Evolutionary conservation across 1,284 basidiomycete species (phyloP).

Genomic region (Psilocybe mexicana): DNA sequence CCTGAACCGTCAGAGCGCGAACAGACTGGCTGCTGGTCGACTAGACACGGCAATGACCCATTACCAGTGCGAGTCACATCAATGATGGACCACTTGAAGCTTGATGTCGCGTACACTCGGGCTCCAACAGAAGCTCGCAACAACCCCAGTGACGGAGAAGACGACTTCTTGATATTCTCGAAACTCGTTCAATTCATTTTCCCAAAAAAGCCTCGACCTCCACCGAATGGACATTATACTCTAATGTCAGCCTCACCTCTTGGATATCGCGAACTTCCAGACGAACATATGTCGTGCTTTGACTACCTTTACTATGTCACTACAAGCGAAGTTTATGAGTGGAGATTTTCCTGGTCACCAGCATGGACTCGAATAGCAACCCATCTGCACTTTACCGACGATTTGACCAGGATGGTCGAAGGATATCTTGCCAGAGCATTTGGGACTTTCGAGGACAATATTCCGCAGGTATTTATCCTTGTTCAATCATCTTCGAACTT

Average conservation of each 20-base stretch:
- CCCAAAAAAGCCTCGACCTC: conserved; percentile 17
- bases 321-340: conserved; percentile 29
- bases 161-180: conserved; percentile 26
- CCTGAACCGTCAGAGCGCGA: conserved; percentile 25
- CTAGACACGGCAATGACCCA: conserved; percentile 23
- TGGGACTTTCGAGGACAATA: conserved; percentile 1
- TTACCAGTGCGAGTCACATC: conserved; percentile 20
- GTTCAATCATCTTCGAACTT: not conserved
- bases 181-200: conserved; percentile 28
- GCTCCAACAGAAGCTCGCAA: conserved; percentile 24
- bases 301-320: conserved; percentile 40
- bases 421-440: conserved; percentile 27
- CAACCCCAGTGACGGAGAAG: conserved; percentile 16
- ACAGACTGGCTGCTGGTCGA: conserved; percentile 39
- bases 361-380: conserved; percentile 45
- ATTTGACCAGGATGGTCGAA: conserved; percentile 24
- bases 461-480: conserved; percentile 26
- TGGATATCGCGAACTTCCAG: conserved; percentile 30
- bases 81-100: conserved; percentile 29
- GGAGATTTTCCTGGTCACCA: conserved; percentile 34
- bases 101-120: conserved; percentile 34
- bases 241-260: conserved; percentile 24
- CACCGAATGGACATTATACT: conserved; percentile 12
- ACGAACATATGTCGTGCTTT: conserved; percentile 41
- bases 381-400: conserved; percentile 41